Evolutionary conservation across 2,329 filamentous ascomycete species (phyloP).

Genomic region (Alternaria conjuncta): DNA sequence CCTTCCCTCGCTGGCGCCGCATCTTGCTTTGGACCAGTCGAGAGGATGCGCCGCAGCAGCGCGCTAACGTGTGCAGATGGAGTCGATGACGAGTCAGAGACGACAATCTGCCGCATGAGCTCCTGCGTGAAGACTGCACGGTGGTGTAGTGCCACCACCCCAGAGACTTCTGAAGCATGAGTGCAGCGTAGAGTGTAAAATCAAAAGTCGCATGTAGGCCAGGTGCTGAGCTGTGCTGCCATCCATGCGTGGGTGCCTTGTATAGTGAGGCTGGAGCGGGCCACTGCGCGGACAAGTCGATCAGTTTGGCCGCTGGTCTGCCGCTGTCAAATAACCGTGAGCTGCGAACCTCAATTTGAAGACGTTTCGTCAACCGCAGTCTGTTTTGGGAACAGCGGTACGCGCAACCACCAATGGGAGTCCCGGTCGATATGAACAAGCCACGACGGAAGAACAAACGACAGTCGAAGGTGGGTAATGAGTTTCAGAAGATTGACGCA

Average conservation of each 20-base stretch:
- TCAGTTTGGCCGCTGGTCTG: conserved; percentile 26
- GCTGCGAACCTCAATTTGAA: conserved; percentile 11
- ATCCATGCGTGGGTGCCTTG: conserved; percentile 6
- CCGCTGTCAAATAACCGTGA: conserved; percentile 37
- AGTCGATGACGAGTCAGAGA: conserved; percentile 24
- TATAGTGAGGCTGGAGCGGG: conserved; percentile 18
- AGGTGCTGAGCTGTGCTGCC: conserved; percentile 1
- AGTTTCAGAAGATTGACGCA: conserved; percentile 32
- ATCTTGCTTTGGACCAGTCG: conserved; percentile 33
- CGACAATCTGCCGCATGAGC: conserved; percentile 1
- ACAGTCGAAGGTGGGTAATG: conserved; percentile 24
- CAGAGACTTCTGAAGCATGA: conserved; percentile 8
- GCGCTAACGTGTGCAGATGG: conserved; percentile 16
- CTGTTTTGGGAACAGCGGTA: conserved; percentile 15
- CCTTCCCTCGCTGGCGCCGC: conserved; percentile 37
- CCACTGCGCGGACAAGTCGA: conserved; percentile 22
- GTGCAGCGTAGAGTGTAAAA: not conserved
- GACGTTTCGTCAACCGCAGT: conserved; percentile 16
- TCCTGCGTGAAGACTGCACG: not conserved
- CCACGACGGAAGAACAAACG: conserved; percentile 22
- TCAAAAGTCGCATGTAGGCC: conserved; percentile 1
- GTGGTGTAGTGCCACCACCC: conserved; percentile 3
- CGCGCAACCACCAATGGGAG: conserved; percentile 21
- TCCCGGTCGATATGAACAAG: conserved; percentile 20
- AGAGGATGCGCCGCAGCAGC: conserved; percentile 12